Base-by-base conservation (phyloP, 108 stramenopile species). In the Aurantiochytrium sp. region DNA sequence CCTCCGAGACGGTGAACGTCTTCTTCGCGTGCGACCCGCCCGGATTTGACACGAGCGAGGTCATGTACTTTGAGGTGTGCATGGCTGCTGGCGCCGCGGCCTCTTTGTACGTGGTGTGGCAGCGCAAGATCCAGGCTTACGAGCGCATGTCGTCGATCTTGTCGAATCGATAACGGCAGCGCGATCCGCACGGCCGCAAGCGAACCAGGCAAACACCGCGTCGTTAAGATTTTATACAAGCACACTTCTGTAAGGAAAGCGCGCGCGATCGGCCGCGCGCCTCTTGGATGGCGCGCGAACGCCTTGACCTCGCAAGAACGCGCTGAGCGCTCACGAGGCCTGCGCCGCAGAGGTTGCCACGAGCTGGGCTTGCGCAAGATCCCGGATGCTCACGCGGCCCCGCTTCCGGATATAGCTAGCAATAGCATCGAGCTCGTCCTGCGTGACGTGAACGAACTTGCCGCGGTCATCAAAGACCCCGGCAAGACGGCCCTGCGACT, bases 71-170 rank as follows among this genome's bases (percentile, higher is more conserved):
- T 81, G 73, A 81, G 73, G 6, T 48, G 39, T 24, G 50, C 12
- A 81, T 81, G 73, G 45, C 32, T 24, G 6, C 32, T 81, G 73
- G 73, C 6, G 73, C 73, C n/a, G 73, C 27, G 15, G 73, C 19
- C 24, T 41, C 73, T 6, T 24, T 81, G 1, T 81, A 81, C 30
- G 73, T 81, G 39, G 73, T 81, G 1, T 81, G 73, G 73, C 39
- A 81, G 73, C 73, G 45, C 42, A 81, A 81, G 73, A 81, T 48
- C 6, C 73, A 81, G 73, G 73, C 73, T 12, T 48, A 81, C 45
- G 42, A 81, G 45, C 73, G 73, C 39, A 22, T 81, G 24, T 81
- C 73, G 10, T 48, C 59, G 19, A 65, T 65, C 59, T 65, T 65
- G 59, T 65, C 59, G 32, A 65, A 65, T 52, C 50, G 50, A 52